Base-by-base conservation (phyloP, 345 rosid species). In the Diplotaxis tenuifolia region DNA sequence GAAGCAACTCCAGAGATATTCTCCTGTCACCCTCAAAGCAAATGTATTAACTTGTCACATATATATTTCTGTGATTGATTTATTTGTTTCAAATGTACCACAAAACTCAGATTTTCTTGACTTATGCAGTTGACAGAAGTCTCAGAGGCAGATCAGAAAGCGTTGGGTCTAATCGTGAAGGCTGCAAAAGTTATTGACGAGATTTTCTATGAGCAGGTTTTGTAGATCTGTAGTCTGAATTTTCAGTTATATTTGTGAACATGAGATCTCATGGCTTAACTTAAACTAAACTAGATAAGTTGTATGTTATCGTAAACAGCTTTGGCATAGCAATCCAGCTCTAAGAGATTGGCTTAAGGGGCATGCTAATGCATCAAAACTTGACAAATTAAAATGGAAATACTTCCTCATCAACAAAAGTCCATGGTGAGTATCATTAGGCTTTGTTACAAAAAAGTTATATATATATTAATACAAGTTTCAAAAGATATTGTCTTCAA, bases 151-250 rank as follows among this genome's bases (percentile, higher is more conserved):
- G 97, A 91, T 76, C 86, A 58, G 79, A 82, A 88, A 71, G 92
- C 92, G 31, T 62, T 94, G 79, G 28, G 69, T 62, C 82, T 88
- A 55, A 78, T 94, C 60, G 81, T 89, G 63, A 86, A 87, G 86
- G 95, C 98, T 79, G 97, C 96, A 68, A 81, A 78, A 82, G 23
- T 91, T 59, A 80, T 91, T 70, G 96, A 94, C 62, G 95, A 94
- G 58, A 89, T 89, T 71, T 94, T 91, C 68, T 76, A 84, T 77
- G 81, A 79, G 72, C 98, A 91, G 97, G 98, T 86, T 38, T 18
- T 52, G 34, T 71, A 29, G 57, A 67, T 59, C 3, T 57, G 20
- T 18, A 21, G 11, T 31, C 32, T 4, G 11, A 16, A 47, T 16
- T 70, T 70, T 64, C 21, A 21, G 12, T 20, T 77, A 11, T 49